Conservation (phyloP, 768 basidiomycete species). For the Termitomyces sp. region DNA sequence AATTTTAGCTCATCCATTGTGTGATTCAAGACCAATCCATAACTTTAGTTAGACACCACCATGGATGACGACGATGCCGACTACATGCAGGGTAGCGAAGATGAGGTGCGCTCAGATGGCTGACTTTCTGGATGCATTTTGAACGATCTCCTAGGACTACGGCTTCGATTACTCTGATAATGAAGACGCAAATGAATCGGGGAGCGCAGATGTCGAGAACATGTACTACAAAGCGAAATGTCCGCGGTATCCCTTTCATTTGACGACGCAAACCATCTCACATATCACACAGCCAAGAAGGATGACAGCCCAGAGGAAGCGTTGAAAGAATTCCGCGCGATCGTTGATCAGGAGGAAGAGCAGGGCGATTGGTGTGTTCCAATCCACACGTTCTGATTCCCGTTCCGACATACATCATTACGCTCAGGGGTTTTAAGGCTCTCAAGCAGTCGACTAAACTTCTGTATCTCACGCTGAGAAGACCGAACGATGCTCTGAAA, state of each 20-base stretch:
- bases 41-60: constrained; percentile 14
- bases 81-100: constrained; percentile 89
- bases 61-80: constrained; percentile 96
- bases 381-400: neutral
- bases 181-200: constrained; percentile 77
- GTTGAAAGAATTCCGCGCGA: constrained; percentile 82
- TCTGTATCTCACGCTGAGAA: constrained; percentile 73
- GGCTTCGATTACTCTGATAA: constrained; percentile 96
- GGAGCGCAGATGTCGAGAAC: constrained; percentile 91
- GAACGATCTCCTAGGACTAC: constrained; percentile 63
- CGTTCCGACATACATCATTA: constrained; percentile 2
- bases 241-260: constrained; percentile 35
- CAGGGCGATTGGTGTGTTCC: constrained; percentile 85
- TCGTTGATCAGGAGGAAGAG: constrained; percentile 89
- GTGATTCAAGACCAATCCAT: constrained; percentile 5
- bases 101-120: constrained; percentile 56
- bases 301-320: constrained; percentile 94
- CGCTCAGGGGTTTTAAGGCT: constrained; percentile 93
- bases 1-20: constrained; percentile 1
- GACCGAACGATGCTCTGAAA: constrained; percentile 81
- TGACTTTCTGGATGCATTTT: constrained; percentile 7
- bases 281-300: constrained; percentile 69
- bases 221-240: constrained; percentile 98
- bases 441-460: constrained; percentile 97
- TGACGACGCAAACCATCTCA: constrained; percentile 7